These are phyloP conservation scores for Rhizopus microsporus DNA, from an alignment of 371 early-diverging fungal genomes.

Conservation along the genomic window DNA sequence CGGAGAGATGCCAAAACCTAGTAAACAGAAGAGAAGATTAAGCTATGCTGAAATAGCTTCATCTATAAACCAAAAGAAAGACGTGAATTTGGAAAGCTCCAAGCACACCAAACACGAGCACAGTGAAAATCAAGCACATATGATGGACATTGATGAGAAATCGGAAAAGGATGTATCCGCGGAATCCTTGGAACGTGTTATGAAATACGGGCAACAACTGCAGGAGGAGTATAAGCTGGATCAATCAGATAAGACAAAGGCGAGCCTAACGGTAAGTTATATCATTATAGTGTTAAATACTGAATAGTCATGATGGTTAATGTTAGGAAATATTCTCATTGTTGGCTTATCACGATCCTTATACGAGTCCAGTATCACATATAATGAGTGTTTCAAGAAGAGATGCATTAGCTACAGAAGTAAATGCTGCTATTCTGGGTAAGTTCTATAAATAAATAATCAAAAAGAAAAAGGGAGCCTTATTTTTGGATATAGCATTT, in stretches of 20 bases:
- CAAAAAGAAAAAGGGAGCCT: not conserved
- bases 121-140: not conserved
- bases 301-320: not conserved
- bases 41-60: slow-evolving; percentile 46
- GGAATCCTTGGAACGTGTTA: slow-evolving; percentile 38
- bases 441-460: slow-evolving; percentile 6
- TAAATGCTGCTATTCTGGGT: slow-evolving; percentile 77
- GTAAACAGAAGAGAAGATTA: slow-evolving; percentile 13
- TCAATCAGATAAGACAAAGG: slow-evolving; percentile 26
- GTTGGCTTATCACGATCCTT: slow-evolving; percentile 76
- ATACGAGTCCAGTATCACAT: slow-evolving; percentile 54
- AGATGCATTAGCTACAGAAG: slow-evolving; percentile 60
- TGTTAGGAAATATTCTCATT: slow-evolving; percentile 65
- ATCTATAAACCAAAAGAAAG: slow-evolving; percentile 24
- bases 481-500: slow-evolving; percentile 17
- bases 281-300: not conserved
- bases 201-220: slow-evolving; percentile 74
- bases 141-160: slow-evolving; percentile 14
- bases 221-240: slow-evolving; percentile 68
- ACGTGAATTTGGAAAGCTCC: not conserved
- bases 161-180: not conserved
- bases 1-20: slow-evolving; percentile 7
- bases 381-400: slow-evolving; percentile 45
- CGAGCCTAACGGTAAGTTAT: slow-evolving; percentile 27
- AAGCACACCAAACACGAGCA: not conserved